Conservation (phyloP, 352 stramenopile genomes). For the Pythium graminicola region DNA sequence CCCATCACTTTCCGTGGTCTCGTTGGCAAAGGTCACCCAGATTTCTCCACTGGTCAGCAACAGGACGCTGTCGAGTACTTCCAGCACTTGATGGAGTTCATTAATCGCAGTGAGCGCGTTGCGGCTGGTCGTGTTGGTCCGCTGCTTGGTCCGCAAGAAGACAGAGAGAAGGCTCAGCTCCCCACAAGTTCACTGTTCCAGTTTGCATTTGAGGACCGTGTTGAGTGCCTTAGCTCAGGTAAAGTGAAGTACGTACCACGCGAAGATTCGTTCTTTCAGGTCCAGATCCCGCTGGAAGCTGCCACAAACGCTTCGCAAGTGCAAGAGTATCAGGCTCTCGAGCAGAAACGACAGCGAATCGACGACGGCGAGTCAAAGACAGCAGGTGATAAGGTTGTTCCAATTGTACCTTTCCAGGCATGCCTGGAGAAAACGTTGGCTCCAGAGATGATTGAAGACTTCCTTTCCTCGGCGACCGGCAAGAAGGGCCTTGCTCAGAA, state of each 20-base stretch:
- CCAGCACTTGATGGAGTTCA: slow-evolving; percentile 91
- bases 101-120: slow-evolving; percentile 82
- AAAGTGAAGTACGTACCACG: slow-evolving; percentile 87
- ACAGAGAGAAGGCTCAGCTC: slow-evolving; percentile 30
- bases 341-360: slow-evolving; percentile 85
- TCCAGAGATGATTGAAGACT: slow-evolving; percentile 90
- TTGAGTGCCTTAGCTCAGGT: slow-evolving; percentile 64
- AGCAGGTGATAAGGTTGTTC: slow-evolving; percentile 80
- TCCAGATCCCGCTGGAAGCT: slow-evolving; percentile 85
- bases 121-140: slow-evolving; percentile 40
- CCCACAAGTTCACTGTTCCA: slow-evolving; percentile 89
- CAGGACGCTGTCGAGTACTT: slow-evolving; percentile 98
- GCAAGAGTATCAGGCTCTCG: slow-evolving; percentile 75
- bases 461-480: slow-evolving; percentile 65
- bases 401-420: slow-evolving; percentile 90
- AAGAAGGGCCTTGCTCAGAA: slow-evolving; percentile 77
- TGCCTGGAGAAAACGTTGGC: slow-evolving; percentile 92
- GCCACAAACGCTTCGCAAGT: slow-evolving; percentile 84
- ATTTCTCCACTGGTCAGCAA: slow-evolving; percentile 96
- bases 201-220: slow-evolving; percentile 84
- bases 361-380: slow-evolving; percentile 39
- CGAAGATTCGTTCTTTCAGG: slow-evolving; percentile 72
- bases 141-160: slow-evolving; percentile 27
- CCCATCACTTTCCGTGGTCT: slow-evolving; percentile 93
- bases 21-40: slow-evolving; percentile 92